Base-by-base conservation (phyloP, 2,329 filamentous ascomycete genomes). In the Penicillium rolfsii region DNA sequence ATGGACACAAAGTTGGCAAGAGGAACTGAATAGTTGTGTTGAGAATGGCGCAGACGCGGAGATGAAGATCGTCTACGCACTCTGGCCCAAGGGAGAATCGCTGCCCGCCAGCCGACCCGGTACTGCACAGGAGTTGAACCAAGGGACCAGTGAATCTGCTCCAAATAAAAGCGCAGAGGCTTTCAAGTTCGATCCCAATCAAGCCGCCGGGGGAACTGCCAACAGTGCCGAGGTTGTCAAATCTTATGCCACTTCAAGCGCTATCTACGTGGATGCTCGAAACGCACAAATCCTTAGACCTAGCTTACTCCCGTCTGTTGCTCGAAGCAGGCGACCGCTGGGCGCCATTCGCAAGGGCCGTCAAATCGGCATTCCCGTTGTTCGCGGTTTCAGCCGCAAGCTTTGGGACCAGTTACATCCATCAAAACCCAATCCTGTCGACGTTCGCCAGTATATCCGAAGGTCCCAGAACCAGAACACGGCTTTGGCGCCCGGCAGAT, bases 1-100 rank as follows among this genome's bases (percentile, higher is more conserved):
- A 0, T 97, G 94, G 89, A 93, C 91, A 1, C 87, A 95, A 68
- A 97, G 94, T 1, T 99, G 95, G 93, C 85, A 84, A 55, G 93
- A 97, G 71, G 94, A 99, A 76, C 80, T 99, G 7, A 88, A 89
- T 65, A 96, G 92, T 75, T 96, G 95, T 5, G 83, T 97, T 5
- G 91, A 97, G 54, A 91, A 97, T 59, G 95, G 95, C 1, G 89
- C 94, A 1, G 82, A 89, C 9, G 95, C 94, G 0, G 95, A 99
- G 76, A 89, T 95, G 78, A 98, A 98, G 75, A 89, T 97, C 7
- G 86, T 91, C 0, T 88, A 97, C 76, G 87, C 83, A 38, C 79
- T 98, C 8, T 97, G 93, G 93, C 89, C 91, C 0, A 84, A 86
- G 50, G 82, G 84, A 2, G 71, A 77, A 5, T 68, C 73, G 38